These are phyloP conservation scores for Aspergillus heteromorphus DNA, from an alignment of 495 filamentous ascomycete genomes.

Conservation along the genomic window DNA sequence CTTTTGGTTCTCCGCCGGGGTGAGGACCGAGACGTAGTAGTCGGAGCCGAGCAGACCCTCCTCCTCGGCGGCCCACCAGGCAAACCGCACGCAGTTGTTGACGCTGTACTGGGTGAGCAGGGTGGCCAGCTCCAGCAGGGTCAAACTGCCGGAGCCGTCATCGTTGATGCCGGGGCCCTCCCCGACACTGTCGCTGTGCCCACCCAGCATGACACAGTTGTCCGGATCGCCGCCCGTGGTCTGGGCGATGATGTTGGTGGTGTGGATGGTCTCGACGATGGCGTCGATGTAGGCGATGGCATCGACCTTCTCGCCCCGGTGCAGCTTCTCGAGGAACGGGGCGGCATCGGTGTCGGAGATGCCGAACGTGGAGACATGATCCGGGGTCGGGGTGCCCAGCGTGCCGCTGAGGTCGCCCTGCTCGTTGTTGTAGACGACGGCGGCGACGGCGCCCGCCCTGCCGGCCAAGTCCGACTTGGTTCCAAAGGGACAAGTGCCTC, in stretches of 20 bases:
- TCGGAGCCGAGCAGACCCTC: conserved; percentile 56
- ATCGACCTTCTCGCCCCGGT: conserved; percentile 40
- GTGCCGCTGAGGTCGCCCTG: conserved; percentile 45
- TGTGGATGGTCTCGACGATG: conserved; percentile 40
- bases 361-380: conserved; percentile 55
- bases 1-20: conserved; percentile 46
- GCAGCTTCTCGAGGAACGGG: conserved; percentile 41
- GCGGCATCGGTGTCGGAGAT: conserved; percentile 47
- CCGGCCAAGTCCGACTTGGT: conserved; percentile 53
- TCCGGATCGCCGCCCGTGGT: conserved; percentile 56
- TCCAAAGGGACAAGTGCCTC: conserved; percentile 57
- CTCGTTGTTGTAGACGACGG: conserved; percentile 56
- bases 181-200: conserved; percentile 61
- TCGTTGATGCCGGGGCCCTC: conserved; percentile 61
- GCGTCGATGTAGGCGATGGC: conserved; percentile 52
- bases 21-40: conserved; percentile 49
- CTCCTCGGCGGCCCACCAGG: conserved; percentile 64
- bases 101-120: conserved; percentile 50
- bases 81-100: conserved; percentile 64
- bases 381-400: conserved; percentile 42
- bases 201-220: conserved; percentile 58
- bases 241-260: conserved; percentile 59
- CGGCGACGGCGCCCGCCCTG: conserved; percentile 54
- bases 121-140: conserved; percentile 56
- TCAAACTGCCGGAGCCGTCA: conserved; percentile 60